Evolutionary conservation across 1,139 yeast species (phyloP), one percentile per base, ranked within the genome.

Genomic region (Scheffersomyces illinoinensis): DNA sequence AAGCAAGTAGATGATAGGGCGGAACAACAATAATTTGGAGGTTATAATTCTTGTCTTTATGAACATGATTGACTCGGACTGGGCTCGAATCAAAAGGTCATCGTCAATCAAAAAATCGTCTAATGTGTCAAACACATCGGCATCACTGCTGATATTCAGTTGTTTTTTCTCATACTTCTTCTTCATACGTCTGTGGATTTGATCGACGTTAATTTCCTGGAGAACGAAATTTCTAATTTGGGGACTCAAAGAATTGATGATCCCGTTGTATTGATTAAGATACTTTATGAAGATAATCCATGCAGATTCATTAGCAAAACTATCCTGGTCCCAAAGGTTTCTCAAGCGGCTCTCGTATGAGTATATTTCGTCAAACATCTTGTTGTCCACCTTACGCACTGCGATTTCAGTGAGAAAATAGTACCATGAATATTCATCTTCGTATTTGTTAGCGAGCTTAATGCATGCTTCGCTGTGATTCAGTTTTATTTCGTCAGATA

Each of bases 381-480:
- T 72, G 66, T 82, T 82, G 61, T 82, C 85, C 7, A 82, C 73
- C 63, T 80, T 82, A 47, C 86, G 67, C 8, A 81, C 76, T 0
- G 84, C 84, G n/a, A 82, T 73, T 63, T 82, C 86, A 0, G 85
- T 82, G 53, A 82, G 68, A 61, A 76, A 82, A 61, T 70, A 82
- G 66, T 80, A 79, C 85, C 85, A 82, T 21, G 82, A 73, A 56
- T 77, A 73, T 58, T 77, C 78, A 57, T 72, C 80, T 63, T 72
- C 79, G 59, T 64, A 80, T 57, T 62, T 72, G 46, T 68, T 64
- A 0, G 81, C 78, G 33, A 76, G 61, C 56, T 61, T 64, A 1
- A 75, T 53, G 55, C 76, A 71, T 20, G 71, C 71, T n/a, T 66
- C 68, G 56, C 76, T 74, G 62, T 76, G 76, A 21, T 64, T 60